A percentile compares a stretch with the other conserved stretches of the same genome.
These are phyloP conservation scores for Clarireedia homoeocarpa DNA, from an alignment of 2,329 filamentous ascomycete genomes.

Conservation along the genomic window DNA sequence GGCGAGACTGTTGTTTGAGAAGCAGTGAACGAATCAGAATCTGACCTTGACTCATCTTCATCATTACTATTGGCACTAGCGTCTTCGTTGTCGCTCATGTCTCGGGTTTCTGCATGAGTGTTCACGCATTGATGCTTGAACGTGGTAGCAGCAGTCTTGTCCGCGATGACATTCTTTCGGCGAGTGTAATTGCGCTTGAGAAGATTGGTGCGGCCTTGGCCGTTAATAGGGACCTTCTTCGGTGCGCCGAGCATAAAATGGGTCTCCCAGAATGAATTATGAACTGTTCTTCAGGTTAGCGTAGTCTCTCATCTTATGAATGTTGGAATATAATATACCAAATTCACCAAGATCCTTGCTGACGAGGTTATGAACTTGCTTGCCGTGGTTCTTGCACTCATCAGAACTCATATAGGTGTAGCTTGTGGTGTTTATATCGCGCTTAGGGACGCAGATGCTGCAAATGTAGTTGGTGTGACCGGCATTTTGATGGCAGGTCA, in stretches of 20 bases:
- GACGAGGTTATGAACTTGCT: neutral
- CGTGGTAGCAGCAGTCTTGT: neutral
- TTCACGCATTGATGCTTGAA: neutral
- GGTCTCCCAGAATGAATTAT: neutral
- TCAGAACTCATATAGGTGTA: neutral
- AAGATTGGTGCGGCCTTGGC: neutral
- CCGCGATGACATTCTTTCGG: neutral
- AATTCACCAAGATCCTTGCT: neutral
- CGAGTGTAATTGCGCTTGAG: conserved; percentile 2
- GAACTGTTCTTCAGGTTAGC: neutral
- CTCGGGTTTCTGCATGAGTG: neutral
- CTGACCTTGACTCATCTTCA: neutral
- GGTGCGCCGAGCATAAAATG: neutral
- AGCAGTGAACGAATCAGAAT: neutral
- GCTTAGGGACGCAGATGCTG: neutral
- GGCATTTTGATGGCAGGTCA: no score
- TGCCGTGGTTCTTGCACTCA: neutral
- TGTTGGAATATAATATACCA: neutral
- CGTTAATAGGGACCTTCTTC: neutral
- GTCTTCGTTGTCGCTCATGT: neutral
- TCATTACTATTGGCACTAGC: neutral
- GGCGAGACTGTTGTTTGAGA: neutral
- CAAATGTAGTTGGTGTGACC: neutral
- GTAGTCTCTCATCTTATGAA: no score
- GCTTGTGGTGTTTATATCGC: neutral